Evolutionary conservation across 495 filamentous ascomycete species (phyloP), one percentile per base, ranked within the genome.

Genomic region (Penicillium longicatenatum): DNA sequence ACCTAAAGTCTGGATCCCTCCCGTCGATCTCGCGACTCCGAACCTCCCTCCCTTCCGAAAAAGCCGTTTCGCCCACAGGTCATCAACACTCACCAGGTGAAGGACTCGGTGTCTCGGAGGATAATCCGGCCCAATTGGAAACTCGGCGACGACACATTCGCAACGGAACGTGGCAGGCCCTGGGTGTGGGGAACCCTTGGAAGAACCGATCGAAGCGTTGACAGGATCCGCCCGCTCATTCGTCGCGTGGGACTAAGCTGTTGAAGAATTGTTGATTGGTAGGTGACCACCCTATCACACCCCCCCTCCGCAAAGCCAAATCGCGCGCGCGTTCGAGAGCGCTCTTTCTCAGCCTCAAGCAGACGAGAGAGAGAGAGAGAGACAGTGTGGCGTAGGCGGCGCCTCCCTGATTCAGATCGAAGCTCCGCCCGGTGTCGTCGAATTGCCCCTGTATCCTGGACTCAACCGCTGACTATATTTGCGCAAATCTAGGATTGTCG

Each of bases 391-490:
- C 50, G 53, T 47, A 48, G 42, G 41, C 12, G 58, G 37, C 45
- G 57, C 68, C 64, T 73, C 66, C 66, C 70, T 75, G 68, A 73
- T 67, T 69, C 66, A 68, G 58, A 51, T 63, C 33, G 10, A 31
- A 11, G 22, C 50, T 50, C 45, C 43, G 43, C 9, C 10, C 14
- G 14, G 16, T 33, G 11, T 6, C 29, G 42, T 41, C 49, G 24
- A 29, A 29, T 16, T 21, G 4, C 10, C 50, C 19, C 49, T 22
- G 12, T 22, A 16, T 43, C 11, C 17, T 33, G 6, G 24, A 30
- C 26, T 12, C 41, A 20, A 54, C 45, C 29, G 41, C 52, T 54
- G 42, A 54, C 24, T 24, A 30, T 26, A 39, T 20, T 20, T 21
- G 11, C 11, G 44, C 17, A 3, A 17, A 41, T 41, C 8, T 26